phyloP scores from a whole-genome alignment of 306 rosid genomes.

The Vachellia collinsii region DNA sequence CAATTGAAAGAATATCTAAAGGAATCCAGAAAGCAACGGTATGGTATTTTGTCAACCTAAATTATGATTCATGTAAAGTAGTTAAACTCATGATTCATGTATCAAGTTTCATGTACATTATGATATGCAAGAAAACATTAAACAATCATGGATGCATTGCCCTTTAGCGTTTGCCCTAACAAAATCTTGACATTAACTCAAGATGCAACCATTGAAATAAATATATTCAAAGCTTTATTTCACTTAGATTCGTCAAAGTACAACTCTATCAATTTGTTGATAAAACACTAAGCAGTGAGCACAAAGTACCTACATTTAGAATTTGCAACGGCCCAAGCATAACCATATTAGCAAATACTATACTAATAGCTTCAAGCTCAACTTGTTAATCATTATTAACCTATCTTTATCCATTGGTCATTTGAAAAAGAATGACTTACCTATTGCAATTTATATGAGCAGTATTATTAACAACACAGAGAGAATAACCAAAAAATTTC shows the following conservation, averaged over 20 bases:
- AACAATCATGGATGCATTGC: slow-evolving; percentile 6
- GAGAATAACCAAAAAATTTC: too few species aligned
- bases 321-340: slow-evolving; percentile 30
- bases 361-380: slow-evolving; percentile 33
- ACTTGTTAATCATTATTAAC: slow-evolving; percentile 23
- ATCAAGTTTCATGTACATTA: slow-evolving; percentile 13
- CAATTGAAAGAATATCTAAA: slow-evolving; percentile 28
- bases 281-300: slow-evolving; percentile 6
- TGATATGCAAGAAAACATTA: neutral
- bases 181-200: slow-evolving; percentile 8
- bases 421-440: slow-evolving; percentile 27
- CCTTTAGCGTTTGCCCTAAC: neutral
- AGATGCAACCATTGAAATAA: slow-evolving; percentile 2
- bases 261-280: slow-evolving; percentile 18
- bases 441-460: slow-evolving; percentile 18
- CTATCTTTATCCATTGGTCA: slow-evolving; percentile 24
- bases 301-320: slow-evolving; percentile 17
- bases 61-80: neutral
- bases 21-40: slow-evolving; percentile 4
- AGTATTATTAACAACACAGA: neutral
- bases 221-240: slow-evolving; percentile 15
- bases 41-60: too few species aligned
- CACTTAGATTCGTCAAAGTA: neutral
- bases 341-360: slow-evolving; percentile 12
- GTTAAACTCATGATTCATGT: neutral